A percentile compares a stretch with the other conserved stretches of the same genome.
These are phyloP conservation scores for Phaeophleospora eucalypticola DNA, from an alignment of 2,329 filamentous ascomycete genomes.

Conservation along the genomic window DNA sequence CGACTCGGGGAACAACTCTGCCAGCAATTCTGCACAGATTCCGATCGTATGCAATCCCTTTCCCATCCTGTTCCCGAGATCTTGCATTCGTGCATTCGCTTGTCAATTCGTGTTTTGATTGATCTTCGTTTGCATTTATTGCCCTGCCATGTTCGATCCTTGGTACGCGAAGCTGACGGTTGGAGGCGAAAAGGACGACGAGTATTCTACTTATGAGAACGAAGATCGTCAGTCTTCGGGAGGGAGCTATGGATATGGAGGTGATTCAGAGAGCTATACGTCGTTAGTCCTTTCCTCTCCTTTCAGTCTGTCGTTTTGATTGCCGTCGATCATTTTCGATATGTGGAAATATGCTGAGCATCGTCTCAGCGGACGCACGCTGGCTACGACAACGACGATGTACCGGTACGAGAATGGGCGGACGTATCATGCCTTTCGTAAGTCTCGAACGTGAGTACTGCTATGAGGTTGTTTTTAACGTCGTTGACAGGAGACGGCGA, in stretches of 20 bases:
- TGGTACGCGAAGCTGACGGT: constrained; percentile 2
- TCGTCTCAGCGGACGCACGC: constrained; percentile 31
- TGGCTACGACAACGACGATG: constrained; percentile 37
- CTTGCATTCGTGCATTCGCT: no score
- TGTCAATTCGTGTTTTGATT: no score
- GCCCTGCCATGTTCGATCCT: constrained; percentile 19
- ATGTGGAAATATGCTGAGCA: constrained; percentile 13
- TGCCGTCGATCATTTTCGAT: not conserved
- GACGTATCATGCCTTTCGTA: constrained; percentile 35
- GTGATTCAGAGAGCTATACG: constrained; percentile 17
- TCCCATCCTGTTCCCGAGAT: not conserved
- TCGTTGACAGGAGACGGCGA: constrained; percentile 27
- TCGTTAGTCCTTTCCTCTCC: constrained; percentile 14
- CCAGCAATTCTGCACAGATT: constrained; percentile 14
- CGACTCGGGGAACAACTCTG: constrained; percentile 4
- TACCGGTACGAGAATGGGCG: constrained; percentile 38
- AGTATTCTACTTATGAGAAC: constrained; percentile 15
- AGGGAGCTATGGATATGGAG: no score
- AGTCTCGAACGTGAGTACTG: constrained; percentile 6
- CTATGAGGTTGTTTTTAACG: constrained; percentile 5
- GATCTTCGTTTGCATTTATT: no score
- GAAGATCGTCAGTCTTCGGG: no score
- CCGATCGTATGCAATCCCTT: constrained; percentile 15
- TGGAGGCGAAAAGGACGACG: constrained; percentile 15
- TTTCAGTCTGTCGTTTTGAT: not conserved